These are phyloP conservation scores for Aspergillus fijiensis DNA, from an alignment of 2,329 filamentous ascomycete genomes.

Conservation along the genomic window DNA sequence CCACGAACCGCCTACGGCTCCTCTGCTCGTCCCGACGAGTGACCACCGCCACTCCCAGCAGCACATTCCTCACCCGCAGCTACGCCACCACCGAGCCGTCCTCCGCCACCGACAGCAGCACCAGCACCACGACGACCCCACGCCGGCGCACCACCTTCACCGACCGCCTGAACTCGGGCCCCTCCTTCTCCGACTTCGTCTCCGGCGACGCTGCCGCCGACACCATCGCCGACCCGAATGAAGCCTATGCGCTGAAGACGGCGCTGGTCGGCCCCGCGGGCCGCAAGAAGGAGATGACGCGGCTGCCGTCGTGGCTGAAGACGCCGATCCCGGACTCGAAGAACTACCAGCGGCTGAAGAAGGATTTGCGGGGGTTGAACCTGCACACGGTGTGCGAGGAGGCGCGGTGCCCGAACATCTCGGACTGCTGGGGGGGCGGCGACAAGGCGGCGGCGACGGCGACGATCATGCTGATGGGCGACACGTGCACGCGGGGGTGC, in stretches of 20 bases:
- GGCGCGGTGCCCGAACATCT: constrained; percentile 94
- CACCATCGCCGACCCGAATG: constrained; percentile 44
- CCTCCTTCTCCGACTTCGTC: constrained; percentile 65
- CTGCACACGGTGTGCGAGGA: constrained; percentile 98
- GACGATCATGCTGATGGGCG: constrained; percentile 99
- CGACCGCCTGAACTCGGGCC: constrained; percentile 64
- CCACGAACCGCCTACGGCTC: constrained; percentile 33
- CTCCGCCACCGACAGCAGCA: constrained; percentile 34
- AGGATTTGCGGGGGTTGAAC: constrained; percentile 82
- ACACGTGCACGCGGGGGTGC: constrained; percentile 94
- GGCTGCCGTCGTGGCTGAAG: constrained; percentile 92
- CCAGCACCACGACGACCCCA: constrained; percentile 50
- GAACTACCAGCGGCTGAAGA: constrained; percentile 94
- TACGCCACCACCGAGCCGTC: constrained; percentile 43
- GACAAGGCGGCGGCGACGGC: constrained; percentile 89
- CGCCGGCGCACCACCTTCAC: constrained; percentile 59
- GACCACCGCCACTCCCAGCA: constrained; percentile 14
- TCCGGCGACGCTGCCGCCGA: constrained; percentile 43
- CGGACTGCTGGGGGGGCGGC: constrained; percentile 93
- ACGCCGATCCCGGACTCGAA: constrained; percentile 83
- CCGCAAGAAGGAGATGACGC: constrained; percentile 65
- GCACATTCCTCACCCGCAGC: constrained; percentile 26
- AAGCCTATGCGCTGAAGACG: constrained; percentile 61
- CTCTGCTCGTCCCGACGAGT: constrained; percentile 30
- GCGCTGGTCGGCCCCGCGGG: constrained; percentile 61